phyloP scores from a whole-genome alignment of 192 early-diverging fungal species.

The Rhizoclosmatium sp. region DNA sequence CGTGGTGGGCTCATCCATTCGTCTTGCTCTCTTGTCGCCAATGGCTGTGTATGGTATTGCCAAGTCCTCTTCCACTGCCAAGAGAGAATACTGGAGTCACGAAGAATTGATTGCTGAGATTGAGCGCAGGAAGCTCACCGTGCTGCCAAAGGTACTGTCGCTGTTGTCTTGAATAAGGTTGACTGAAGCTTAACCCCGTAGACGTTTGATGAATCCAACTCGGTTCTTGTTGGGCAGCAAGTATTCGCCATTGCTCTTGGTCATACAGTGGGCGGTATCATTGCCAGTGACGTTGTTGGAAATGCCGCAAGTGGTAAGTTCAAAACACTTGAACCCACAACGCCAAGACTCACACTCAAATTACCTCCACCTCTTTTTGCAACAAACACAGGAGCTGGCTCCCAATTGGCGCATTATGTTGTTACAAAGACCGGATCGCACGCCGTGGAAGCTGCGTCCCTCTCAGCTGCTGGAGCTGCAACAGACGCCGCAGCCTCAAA shows the following conservation, averaged over 20 bases:
- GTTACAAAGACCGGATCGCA: not conserved
- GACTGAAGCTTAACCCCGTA: not conserved
- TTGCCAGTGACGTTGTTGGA: constrained; percentile 10
- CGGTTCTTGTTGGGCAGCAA: constrained; percentile 21
- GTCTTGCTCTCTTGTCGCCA: not conserved
- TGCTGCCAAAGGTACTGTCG: constrained; percentile 12
- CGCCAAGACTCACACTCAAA: not conserved
- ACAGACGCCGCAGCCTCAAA: not conserved
- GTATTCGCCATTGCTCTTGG: constrained; percentile 18
- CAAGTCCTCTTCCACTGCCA: not conserved
- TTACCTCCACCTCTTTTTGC: not conserved
- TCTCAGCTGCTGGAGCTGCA: not conserved
- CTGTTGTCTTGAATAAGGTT: not conserved
- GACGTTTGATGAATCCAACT: constrained; percentile 17
- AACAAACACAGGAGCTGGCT: not conserved
- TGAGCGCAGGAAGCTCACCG: constrained; percentile 8
- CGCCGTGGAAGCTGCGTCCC: not conserved
- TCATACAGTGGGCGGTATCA: not conserved
- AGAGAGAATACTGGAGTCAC: constrained; percentile 10
- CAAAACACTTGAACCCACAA: not conserved
- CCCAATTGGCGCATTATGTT: not conserved
- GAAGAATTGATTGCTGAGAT: constrained; percentile 21
- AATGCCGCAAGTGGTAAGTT: not conserved
- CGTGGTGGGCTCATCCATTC: not conserved
- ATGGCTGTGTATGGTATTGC: constrained; percentile 29